Conservation (phyloP, 2,329 filamentous ascomycete genomes). For the Fusarium clavum region DNA sequence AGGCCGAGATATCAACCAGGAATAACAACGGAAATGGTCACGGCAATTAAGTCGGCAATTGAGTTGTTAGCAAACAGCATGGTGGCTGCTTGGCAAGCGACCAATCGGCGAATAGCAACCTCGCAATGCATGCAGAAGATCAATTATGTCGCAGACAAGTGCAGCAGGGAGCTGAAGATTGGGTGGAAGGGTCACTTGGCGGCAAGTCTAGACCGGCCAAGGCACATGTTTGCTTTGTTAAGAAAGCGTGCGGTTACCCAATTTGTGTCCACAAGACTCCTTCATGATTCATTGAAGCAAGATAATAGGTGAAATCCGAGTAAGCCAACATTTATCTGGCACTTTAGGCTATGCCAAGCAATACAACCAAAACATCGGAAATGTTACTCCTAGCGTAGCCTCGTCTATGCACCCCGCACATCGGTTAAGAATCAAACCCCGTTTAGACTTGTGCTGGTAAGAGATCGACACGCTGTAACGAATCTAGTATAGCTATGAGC, state of each 20-base stretch:
- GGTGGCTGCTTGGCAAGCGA: background rate
- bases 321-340: too few relatives aligned
- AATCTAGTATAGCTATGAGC: background rate
- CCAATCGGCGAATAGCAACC: background rate
- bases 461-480: background rate
- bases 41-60: conserved; percentile 19
- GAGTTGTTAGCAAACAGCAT: background rate
- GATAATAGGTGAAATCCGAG: background rate
- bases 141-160: background rate
- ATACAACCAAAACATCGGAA: background rate
- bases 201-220: background rate
- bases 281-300: background rate
- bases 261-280: background rate
- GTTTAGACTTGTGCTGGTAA: background rate
- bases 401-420: conserved; percentile 19
- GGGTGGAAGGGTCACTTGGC: background rate
- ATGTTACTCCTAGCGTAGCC: conserved; percentile 1
- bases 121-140: background rate
- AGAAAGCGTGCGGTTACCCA: background rate
- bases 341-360: background rate
- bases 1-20: background rate
- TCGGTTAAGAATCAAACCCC: conserved; percentile 1
- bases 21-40: background rate
- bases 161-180: background rate
- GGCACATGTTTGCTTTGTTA: background rate